phyloP scores from a whole-genome alignment of 805 yeast species.

The Vanderwaltozyma polyspora region DNA sequence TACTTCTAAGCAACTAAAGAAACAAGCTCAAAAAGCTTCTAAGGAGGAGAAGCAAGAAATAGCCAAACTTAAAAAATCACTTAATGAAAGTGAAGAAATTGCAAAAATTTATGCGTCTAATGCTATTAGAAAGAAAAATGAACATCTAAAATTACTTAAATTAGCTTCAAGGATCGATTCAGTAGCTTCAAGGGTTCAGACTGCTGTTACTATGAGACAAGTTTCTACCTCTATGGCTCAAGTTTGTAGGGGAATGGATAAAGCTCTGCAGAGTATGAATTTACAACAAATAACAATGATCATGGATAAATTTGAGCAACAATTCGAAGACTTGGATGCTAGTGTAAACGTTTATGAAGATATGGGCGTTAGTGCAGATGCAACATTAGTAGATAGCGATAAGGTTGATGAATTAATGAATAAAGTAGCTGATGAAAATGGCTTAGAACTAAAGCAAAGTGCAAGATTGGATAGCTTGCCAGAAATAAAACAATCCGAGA shows the following conservation, averaged over 20 bases:
- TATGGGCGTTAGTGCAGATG: constrained; percentile 80
- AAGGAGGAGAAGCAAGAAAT: constrained; percentile 84
- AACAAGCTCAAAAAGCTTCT: constrained; percentile 83
- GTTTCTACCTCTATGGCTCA: constrained; percentile 90
- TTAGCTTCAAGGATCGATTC: constrained; percentile 89
- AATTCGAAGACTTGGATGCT: constrained; percentile 92
- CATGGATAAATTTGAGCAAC: constrained; percentile 94
- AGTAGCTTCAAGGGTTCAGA: constrained; percentile 89
- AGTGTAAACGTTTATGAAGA: constrained; percentile 86
- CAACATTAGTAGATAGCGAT: constrained; percentile 85
- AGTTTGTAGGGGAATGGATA: constrained; percentile 93
- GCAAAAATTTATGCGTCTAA: constrained; percentile 92
- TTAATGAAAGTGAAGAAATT: constrained; percentile 52
- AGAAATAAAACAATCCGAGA: constrained; percentile 45
- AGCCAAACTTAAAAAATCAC: constrained; percentile 67
- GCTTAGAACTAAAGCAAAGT: constrained; percentile 81
- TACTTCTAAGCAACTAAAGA: constrained; percentile 84
- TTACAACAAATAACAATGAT: constrained; percentile 83
- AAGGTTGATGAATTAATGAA: constrained; percentile 85
- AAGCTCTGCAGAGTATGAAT: constrained; percentile 91
- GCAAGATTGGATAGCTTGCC: constrained; percentile 40
- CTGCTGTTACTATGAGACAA: constrained; percentile 95
- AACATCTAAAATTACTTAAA: constrained; percentile 67
- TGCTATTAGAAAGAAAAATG: constrained; percentile 86
- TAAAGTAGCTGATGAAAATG: constrained; percentile 95